Base-by-base conservation (phyloP, 1,284 basidiomycete genomes). In the Moniliella sp. region DNA sequence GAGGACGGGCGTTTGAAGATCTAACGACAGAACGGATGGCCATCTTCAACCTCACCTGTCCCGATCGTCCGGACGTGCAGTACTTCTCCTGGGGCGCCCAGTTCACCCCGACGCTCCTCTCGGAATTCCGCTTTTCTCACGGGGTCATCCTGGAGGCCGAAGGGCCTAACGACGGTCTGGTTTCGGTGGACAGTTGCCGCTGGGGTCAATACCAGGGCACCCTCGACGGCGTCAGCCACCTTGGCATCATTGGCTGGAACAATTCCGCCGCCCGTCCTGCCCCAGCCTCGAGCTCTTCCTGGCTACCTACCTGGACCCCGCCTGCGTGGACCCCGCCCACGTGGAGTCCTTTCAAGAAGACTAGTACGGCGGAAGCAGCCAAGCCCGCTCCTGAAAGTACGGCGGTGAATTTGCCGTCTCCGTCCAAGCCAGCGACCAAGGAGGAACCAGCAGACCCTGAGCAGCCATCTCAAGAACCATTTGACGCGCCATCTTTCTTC, bases 1-100 rank as follows among this genome's bases (percentile, higher is more conserved):
- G 88, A 43, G 86, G 86, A 3, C 74, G 73, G 39, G 86, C 86
- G 2, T 93, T 93, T 45, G 74, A 81, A 50, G 76, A 71, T 32
- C 70, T 94, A 28, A 84, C 82, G 0, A 62, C 75, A n/a, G 72
- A 75, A 23, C 74, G 73, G 37, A 93, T 93, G 84, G 69, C 68
- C 19, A 64, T 69, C 36, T 94, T 94, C 64, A 94, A 94, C 56
- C 70, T 76, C 37, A 67, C 75, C 25, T 80, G 79, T 0, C 75
- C 77, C 0, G 75, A 93, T 48, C 69, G 74, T 1, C 66, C 69
- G 0, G 71, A 71, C 17, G 76, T 91, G 35, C 69, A 71, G 42
- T 93, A 93, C 62, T 86, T 78, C 50, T 82, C 78, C 48, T 94
- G 82, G 78, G 86, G 86, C 7, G 84, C 86, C 3, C 68, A 68